Conservation (phyloP, 495 filamentous ascomycete species). For the Sporormia fimetaria region DNA sequence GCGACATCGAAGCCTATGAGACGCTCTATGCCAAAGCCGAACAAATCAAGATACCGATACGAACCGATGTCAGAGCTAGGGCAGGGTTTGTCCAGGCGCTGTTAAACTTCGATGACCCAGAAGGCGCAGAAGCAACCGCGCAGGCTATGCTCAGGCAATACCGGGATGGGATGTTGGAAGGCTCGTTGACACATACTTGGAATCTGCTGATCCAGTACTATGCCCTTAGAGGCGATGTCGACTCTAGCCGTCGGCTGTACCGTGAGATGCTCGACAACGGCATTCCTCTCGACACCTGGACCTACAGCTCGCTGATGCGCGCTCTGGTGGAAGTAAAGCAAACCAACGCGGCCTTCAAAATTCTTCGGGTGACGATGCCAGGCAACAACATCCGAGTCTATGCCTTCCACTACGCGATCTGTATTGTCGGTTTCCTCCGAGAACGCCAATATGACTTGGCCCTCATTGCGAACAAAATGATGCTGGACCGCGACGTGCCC, state of each 20-base stretch:
- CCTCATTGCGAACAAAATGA: constrained; percentile 27
- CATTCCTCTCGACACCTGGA: constrained; percentile 53
- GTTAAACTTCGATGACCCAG: constrained; percentile 35
- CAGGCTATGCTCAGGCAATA: constrained; percentile 34
- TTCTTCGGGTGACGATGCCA: constrained; percentile 50
- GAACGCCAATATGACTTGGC: constrained; percentile 27
- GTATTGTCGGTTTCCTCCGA: constrained; percentile 55
- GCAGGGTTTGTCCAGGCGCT: constrained; percentile 56
- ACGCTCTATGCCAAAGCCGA: constrained; percentile 40
- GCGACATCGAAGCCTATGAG: constrained; percentile 59
- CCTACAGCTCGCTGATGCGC: constrained; percentile 64
- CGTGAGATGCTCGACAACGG: constrained; percentile 47
- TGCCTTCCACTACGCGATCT: constrained; percentile 61
- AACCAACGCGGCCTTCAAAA: constrained; percentile 52
- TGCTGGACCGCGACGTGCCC: constrained; percentile 39
- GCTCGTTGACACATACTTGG: constrained; percentile 54
- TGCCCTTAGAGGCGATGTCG: constrained; percentile 53
- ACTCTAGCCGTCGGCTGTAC: constrained; percentile 47
- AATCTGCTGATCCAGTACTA: constrained; percentile 61
- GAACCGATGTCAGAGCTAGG: constrained; percentile 26
- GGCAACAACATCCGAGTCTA: constrained; percentile 47
- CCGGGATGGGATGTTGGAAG: constrained; percentile 17
- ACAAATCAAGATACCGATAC: constrained; percentile 5
- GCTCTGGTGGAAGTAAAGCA: constrained; percentile 50
- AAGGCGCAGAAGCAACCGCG: constrained; percentile 25